phyloP scores from a whole-genome alignment of 2,329 filamentous ascomycete genomes.

The Clarireedia sp. region DNA sequence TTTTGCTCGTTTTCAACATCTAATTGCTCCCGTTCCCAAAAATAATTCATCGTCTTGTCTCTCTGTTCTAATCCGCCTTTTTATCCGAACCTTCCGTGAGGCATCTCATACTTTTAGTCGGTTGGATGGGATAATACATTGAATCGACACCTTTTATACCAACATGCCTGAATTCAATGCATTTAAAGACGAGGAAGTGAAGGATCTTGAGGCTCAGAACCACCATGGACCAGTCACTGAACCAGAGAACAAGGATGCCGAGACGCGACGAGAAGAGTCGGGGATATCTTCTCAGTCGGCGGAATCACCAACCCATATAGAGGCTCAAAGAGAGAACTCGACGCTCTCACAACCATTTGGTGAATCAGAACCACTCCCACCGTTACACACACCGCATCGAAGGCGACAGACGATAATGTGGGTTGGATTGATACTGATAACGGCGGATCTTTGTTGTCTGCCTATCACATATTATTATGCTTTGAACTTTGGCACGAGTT shows the following conservation, averaged over 20 bases:
- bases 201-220: not conserved
- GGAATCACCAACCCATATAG: not conserved
- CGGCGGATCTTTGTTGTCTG: conserved; percentile 20
- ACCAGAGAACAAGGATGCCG: not conserved
- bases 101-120: not conserved
- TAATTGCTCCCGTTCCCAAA: not conserved
- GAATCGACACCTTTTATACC: not conserved
- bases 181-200: conserved; percentile 4
- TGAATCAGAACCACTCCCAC: conserved; percentile 15
- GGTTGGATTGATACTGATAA: conserved; percentile 14
- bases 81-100: not conserved
- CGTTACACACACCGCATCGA: conserved; percentile 22
- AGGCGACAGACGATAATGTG: conserved; percentile 15
- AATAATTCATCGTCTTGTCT: not conserved
- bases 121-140: not conserved
- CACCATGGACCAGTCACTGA: not conserved
- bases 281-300: not conserved
- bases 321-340: not conserved
- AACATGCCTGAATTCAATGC: conserved; percentile 10
- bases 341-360: conserved; percentile 2
- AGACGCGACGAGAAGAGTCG: not conserved
- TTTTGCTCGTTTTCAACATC: not conserved
- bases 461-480: conserved; percentile 25
- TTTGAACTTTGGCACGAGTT: conserved; percentile 20
- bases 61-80: not conserved